Base-by-base conservation (phyloP, 345 rosid genomes). In the Citrus glauca region DNA sequence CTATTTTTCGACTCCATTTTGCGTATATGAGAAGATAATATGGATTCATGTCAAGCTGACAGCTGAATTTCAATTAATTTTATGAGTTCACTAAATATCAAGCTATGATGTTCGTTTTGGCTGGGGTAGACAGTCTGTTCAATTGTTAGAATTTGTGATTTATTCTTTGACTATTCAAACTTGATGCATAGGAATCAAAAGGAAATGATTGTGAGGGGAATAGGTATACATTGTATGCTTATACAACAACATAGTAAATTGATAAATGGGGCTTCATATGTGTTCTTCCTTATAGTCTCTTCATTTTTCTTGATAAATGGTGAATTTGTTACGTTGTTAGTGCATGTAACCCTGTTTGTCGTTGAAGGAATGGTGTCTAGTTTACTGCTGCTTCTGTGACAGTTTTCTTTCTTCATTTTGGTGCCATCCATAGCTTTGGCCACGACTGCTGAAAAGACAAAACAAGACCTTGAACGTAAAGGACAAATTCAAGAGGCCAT, bases 401-500 rank as follows among this genome's bases (percentile, higher is more conserved):
- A 17, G 69, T 66, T 59, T 65, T 38, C n/a, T 57, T 45, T 69
- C 2, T 76, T 77, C 57, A 53, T 10, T 19, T 68, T 80, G 81
- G 38, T 78, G n/a, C 69, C 65, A 11, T 78, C 55, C 37, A 74
- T 76, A 87, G 92, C 71, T 55, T 85, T 90, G 81, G 82, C 85
- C 71, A 64, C 72, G 66, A 78, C 74, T 73, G 89, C 86, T 82
- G 90, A 86, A 48, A 87, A 82, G 77, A 86, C 35, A 73, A 82
- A 81, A 63, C 82, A 85, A 78, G 85, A 78, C 76, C 78, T 77
- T 28, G 87, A 85, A 81, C 69, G 68, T 24, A 85, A 83, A 76
- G 86, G 77, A 79, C 91, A 89, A 69, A 87, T 89, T 69, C 78
- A 88, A 61, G 91, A 86, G 84, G 98, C 94, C 66, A 81, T 94